These are phyloP conservation scores for Lactarius sp. DNA, from an alignment of 768 basidiomycete genomes.

Conservation along the genomic window DNA sequence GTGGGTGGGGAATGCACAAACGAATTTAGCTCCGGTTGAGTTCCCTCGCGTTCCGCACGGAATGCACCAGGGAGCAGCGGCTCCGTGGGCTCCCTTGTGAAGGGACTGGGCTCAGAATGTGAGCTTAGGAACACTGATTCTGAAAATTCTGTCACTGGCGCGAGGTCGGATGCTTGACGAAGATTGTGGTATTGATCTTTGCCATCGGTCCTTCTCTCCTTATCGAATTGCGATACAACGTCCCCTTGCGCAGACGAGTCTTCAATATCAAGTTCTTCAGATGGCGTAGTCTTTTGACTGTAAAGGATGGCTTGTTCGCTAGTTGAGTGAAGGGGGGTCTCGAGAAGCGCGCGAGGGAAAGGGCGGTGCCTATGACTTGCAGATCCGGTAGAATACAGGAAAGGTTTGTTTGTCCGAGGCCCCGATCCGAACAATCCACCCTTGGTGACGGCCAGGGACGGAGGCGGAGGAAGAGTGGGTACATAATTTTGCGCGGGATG, in stretches of 20 bases:
- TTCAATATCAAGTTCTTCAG: not conserved
- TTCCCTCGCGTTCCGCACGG: slow-evolving; percentile 4
- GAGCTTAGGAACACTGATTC: slow-evolving; percentile 12
- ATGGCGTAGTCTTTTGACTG: not conserved
- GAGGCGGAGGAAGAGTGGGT: not conserved
- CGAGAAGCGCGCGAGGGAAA: slow-evolving; percentile 2
- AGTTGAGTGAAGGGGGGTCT: not conserved
- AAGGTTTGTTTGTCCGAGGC: slow-evolving; percentile 3
- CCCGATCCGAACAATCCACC: slow-evolving; percentile 7
- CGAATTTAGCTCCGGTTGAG: not conserved
- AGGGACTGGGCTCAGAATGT: not conserved
- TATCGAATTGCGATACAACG: not conserved
- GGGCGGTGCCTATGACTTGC: slow-evolving; percentile 3
- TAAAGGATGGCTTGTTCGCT: not conserved
- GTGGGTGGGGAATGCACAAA: slow-evolving; percentile 20
- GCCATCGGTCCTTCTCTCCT: slow-evolving; percentile 1
- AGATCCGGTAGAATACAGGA: slow-evolving; percentile 2
- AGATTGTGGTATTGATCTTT: not conserved
- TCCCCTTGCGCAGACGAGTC: not conserved
- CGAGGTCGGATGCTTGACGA: not conserved
- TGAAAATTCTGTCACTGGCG: slow-evolving; percentile 17
- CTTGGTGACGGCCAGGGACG: not conserved
- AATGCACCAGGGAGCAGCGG: slow-evolving; percentile 19
- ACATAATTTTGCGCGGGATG: not conserved
- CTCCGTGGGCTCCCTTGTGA: slow-evolving; percentile 13